Percentiles rank a stretch among this genome's conserved stretches.
phyloP scores from a whole-genome alignment of 257 asterid species.

The Scutellaria baicalensis region DNA sequence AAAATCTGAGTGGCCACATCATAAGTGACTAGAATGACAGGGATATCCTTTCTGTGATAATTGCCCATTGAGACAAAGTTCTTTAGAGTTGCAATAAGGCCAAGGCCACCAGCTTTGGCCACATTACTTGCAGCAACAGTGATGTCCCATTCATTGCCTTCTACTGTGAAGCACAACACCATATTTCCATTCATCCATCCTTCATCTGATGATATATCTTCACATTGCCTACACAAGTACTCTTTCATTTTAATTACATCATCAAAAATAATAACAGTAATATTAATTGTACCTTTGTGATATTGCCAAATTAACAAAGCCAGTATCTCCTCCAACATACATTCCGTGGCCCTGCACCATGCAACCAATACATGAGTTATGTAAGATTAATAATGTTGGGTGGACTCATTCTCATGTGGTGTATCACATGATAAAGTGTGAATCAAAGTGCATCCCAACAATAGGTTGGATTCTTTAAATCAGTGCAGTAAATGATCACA shows the following conservation, averaged over 20 bases:
- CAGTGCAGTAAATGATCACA: no score
- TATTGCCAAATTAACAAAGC: conserved; percentile 1
- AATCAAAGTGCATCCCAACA: no score
- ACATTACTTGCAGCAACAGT: not conserved
- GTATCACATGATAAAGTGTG: no score
- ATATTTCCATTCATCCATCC: conserved; percentile 27
- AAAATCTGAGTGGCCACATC: conserved; percentile 30
- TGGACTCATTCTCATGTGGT: no score
- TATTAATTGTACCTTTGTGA: not conserved
- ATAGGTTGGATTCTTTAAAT: no score
- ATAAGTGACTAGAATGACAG: conserved; percentile 9
- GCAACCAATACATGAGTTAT: no score
- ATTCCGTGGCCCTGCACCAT: not conserved
- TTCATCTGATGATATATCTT: conserved; percentile 11
- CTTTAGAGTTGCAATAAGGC: no score
- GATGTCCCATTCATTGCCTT: not conserved
- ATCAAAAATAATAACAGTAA: no score
- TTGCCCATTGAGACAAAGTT: not conserved
- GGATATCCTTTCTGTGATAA: not conserved
- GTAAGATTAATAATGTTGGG: no score
- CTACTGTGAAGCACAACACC: conserved; percentile 25
- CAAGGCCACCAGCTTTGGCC: conserved; percentile 16
- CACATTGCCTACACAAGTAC: conserved; percentile 18
- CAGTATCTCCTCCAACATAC: conserved; percentile 23
- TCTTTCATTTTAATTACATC: no score